These are phyloP conservation scores for Trebouxia sp. DNA, from an alignment of 139 green algal genomes.

Conservation along the genomic window DNA sequence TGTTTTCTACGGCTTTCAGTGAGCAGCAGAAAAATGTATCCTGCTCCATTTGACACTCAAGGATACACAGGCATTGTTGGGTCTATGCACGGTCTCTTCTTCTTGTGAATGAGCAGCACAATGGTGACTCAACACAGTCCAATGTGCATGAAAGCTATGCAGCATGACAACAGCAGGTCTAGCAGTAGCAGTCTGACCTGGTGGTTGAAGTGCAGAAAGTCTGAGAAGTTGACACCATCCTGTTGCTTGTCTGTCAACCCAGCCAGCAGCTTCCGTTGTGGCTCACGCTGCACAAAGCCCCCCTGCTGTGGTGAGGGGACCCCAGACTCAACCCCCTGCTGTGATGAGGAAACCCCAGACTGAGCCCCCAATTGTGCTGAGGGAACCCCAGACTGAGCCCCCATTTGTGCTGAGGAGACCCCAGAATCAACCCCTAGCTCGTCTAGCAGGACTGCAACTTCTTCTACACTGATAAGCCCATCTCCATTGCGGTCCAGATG, in stretches of 20 bases:
- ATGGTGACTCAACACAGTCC: background rate
- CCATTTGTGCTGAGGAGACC: slow-evolving; percentile 29
- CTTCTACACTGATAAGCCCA: slow-evolving; percentile 49
- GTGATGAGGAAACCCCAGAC: no score
- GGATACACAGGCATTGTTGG: background rate
- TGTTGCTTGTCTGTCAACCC: background rate
- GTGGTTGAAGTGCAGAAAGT: slow-evolving; percentile 59
- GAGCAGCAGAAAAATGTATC: background rate
- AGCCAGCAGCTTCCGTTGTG: background rate
- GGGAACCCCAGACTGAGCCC: slow-evolving; percentile 14
- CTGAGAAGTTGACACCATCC: slow-evolving; percentile 10
- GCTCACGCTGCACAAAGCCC: no score
- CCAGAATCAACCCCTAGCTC: slow-evolving; percentile 49
- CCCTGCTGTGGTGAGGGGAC: slow-evolving; percentile 32
- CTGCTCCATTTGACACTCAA: background rate
- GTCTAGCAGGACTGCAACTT: slow-evolving; percentile 47
- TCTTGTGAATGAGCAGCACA: no score
- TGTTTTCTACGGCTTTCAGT: background rate
- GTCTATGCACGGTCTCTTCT: background rate
- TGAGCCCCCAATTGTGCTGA: slow-evolving; percentile 9
- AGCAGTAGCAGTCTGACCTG: slow-evolving; percentile 37
- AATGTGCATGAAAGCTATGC: background rate
- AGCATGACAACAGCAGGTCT: background rate
- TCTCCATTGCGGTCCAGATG: slow-evolving; percentile 66
- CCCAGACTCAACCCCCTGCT: slow-evolving; percentile 29